Percentiles rank a stretch among this genome's conserved stretches.
These are phyloP conservation scores for Venturiaceae sp. DNA, from an alignment of 2,329 filamentous ascomycete species.

Conservation along the genomic window DNA sequence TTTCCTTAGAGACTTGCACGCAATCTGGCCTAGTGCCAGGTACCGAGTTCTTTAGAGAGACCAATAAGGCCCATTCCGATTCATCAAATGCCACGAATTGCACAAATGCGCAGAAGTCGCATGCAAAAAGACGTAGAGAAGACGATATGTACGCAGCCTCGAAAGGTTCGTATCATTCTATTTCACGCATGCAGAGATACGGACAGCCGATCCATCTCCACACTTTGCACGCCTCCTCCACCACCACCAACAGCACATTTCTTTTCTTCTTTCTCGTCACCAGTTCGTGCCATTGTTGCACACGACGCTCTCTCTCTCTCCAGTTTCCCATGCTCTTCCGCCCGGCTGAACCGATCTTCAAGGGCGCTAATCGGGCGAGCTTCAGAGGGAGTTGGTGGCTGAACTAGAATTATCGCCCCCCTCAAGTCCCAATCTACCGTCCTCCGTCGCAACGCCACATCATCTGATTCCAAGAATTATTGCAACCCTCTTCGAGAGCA, in stretches of 20 bases:
- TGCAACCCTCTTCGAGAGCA: background rate
- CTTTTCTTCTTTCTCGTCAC: background rate
- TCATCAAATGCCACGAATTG: no score
- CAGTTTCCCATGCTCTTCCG: background rate
- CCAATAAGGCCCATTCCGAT: background rate
- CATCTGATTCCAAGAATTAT: no score
- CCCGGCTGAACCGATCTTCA: background rate
- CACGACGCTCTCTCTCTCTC: background rate
- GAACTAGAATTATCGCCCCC: background rate
- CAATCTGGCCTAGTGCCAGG: background rate
- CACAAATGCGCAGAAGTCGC: no score
- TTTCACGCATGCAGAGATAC: no score
- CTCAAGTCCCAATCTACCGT: no score
- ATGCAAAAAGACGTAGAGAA: no score
- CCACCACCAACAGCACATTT: background rate
- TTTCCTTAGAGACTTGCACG: no score
- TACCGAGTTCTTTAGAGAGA: background rate
- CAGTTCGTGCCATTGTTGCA: background rate
- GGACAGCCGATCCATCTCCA: no score
- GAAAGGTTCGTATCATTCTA: no score
- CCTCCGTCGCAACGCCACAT: no score
- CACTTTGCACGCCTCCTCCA: background rate
- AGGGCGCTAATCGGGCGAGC: background rate
- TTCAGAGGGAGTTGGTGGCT: background rate
- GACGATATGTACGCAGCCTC: no score